A percentile compares a stretch with the other conserved stretches of the same genome.
These are phyloP conservation scores for Trichoderma cornu-damae DNA, from an alignment of 2,329 filamentous ascomycete species.

Conservation along the genomic window DNA sequence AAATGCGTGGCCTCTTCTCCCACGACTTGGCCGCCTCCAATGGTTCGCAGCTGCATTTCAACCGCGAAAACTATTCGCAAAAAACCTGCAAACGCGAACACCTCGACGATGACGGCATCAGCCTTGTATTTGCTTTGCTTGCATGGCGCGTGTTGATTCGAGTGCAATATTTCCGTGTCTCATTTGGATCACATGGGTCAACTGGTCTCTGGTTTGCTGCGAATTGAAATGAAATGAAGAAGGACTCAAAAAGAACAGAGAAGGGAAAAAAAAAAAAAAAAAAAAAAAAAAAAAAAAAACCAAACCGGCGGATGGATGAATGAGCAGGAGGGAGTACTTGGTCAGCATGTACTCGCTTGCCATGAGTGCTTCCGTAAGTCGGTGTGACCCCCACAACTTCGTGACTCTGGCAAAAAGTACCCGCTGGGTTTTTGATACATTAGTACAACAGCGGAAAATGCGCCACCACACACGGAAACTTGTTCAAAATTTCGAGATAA, in stretches of 20 bases:
- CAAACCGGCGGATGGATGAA: not conserved
- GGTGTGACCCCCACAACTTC: not conserved
- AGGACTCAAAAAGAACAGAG: too few species aligned
- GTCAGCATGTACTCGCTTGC: not conserved
- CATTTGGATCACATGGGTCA: not conserved
- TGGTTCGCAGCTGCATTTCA: not conserved
- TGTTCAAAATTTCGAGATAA: conserved; percentile 19
- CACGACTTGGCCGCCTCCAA: not conserved
- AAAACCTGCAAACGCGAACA: not conserved
- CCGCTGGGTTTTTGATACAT: too few species aligned
- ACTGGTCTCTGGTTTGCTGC: too few species aligned
- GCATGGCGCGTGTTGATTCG: not conserved
- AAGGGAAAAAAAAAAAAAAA: too few species aligned
- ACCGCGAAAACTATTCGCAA: not conserved
- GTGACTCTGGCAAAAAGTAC: conserved; percentile 3
- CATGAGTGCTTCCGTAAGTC: not conserved
- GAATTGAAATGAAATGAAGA: too few species aligned
- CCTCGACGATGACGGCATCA: not conserved
- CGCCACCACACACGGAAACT: conserved; percentile 16
- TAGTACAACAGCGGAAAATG: conserved; percentile 4
- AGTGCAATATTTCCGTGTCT: not conserved
- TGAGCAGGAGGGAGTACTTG: not conserved
- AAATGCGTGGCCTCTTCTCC: not conserved
- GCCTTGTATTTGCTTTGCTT: not conserved
- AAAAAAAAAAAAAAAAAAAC: not conserved